Evolutionary conservation across 2,329 filamentous ascomycete species (phyloP).

Genomic region (Neonectria faginata): DNA sequence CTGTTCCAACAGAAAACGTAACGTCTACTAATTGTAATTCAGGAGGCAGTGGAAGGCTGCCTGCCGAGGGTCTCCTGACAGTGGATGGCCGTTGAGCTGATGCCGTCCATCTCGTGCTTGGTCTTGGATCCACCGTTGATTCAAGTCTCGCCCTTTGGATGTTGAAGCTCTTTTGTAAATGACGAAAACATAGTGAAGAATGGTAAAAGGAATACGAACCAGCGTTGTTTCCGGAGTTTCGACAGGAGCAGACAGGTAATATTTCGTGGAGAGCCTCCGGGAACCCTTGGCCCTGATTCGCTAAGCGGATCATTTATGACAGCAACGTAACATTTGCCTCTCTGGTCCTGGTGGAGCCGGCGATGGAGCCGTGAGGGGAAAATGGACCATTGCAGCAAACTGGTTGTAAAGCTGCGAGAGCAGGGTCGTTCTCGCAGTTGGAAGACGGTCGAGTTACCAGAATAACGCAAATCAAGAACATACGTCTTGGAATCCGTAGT

Average conservation of each 20-base stretch:
- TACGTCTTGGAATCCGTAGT: not conserved
- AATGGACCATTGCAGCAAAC: not conserved
- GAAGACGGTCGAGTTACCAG: not conserved
- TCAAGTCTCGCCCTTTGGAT: not conserved
- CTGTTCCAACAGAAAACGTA: conserved; percentile 17
- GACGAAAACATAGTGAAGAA: conserved; percentile 17
- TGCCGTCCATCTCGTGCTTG: conserved; percentile 3
- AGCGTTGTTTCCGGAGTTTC: conserved; percentile 11
- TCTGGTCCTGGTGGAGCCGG: conserved; percentile 15
- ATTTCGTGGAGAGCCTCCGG: conserved; percentile 20
- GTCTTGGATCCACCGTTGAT: conserved; percentile 2
- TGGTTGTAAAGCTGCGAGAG: not conserved
- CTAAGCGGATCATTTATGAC: conserved; percentile 21
- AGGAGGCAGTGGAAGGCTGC: not conserved
- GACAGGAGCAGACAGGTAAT: conserved; percentile 6
- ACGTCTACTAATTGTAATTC: not conserved
- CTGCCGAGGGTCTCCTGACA: not conserved
- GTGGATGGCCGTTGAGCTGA: conserved; percentile 4
- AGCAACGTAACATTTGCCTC: conserved; percentile 32
- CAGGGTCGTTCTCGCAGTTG: not conserved
- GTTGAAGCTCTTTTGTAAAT: conserved; percentile 7
- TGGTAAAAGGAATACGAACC: conserved; percentile 22
- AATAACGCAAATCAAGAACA: conserved; percentile 8
- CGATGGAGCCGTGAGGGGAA: conserved; percentile 4
- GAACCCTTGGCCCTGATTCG: conserved; percentile 22